Evolutionary conservation across 2,329 filamentous ascomycete species (phyloP).

Genomic region (Diplodia corticola): DNA sequence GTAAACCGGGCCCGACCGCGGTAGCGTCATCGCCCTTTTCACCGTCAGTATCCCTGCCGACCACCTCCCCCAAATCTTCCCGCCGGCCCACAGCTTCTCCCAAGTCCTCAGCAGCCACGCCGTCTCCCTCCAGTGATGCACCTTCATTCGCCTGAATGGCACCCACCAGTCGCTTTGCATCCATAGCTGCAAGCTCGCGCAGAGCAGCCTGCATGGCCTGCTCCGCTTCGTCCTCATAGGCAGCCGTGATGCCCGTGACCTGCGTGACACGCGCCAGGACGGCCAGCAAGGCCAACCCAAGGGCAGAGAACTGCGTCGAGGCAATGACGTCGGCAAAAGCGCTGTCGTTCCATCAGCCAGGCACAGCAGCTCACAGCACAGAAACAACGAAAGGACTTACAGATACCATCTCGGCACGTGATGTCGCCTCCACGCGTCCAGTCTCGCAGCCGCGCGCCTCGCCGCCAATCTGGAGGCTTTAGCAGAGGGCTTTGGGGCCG

Average conservation of each 20-base stretch:
- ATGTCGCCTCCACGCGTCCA: constrained; percentile 16
- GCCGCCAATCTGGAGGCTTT: constrained; percentile 12
- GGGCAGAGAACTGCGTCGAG: constrained; percentile 47
- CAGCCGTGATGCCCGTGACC: constrained; percentile 43
- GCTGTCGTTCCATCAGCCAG: constrained; percentile 28
- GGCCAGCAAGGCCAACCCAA: constrained; percentile 48
- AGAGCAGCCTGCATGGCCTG: constrained; percentile 46
- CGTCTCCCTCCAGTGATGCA: not conserved
- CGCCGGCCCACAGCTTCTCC: not conserved
- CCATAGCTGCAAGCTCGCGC: constrained; percentile 25
- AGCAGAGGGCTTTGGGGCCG: not conserved
- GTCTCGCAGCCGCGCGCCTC: constrained; percentile 1
- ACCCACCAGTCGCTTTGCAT: constrained; percentile 1
- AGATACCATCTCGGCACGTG: constrained; percentile 39
- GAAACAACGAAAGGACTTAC: constrained; percentile 28
- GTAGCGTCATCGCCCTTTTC: not conserved
- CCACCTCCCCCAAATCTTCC: not conserved
- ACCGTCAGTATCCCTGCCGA: not conserved
- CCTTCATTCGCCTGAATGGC: not conserved
- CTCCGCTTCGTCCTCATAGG: constrained; percentile 45
- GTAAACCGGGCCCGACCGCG: not conserved
- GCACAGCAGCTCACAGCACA: not conserved
- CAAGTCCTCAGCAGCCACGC: not conserved
- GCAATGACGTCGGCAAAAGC: constrained; percentile 49
- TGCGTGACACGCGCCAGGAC: constrained; percentile 43